Base-by-base conservation (phyloP, 2,329 filamentous ascomycete species). In the Catunica adiposa region DNA sequence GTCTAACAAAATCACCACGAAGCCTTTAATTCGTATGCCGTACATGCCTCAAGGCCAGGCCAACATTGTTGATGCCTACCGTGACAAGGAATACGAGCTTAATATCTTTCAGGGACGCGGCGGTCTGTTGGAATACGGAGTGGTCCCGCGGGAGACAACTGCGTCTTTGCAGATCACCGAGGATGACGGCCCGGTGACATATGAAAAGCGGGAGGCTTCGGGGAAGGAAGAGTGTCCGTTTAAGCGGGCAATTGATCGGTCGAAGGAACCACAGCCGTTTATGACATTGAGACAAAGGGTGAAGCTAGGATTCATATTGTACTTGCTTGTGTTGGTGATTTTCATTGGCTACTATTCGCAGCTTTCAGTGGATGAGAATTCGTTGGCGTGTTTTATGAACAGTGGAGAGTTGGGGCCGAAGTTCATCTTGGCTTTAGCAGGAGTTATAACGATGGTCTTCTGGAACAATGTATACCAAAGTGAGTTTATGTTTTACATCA, bases 391-490 rank as follows among this genome's bases (percentile, higher is more conserved):
- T 17, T 57, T 57, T 26, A 57, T 54, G 56, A 57, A 57, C 25
- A 57, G 51, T 42, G 55, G 55, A 3, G 22, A 48, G 9, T 22
- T 57, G 3, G 56, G 56, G 5, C 56, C 56, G 15, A 57, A 54
- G 26, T 51, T 57, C 29, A 25, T 57, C 20, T 50, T 57, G 20
- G 51, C 55, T n/a, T 53, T 57, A 40, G 42, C 48, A 26, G 55
- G 56, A 3, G 34, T 57, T 7, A 44, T 57, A 11, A 53, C 53
- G 1, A 42, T 51, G n/a, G 38, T 57, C 15, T 15, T 31, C 11
- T 57, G 51, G 56, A 42, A 47, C 23, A 34, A 57, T 26, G 31
- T 57, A 15, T 57, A 57, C 25, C 51, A 54, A 29, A 57, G 56
- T 54, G 47, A 53, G 48, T 47, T 51, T 11, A 7, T 1, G 2